Percentiles rank a stretch among this genome's conserved stretches.
These are phyloP conservation scores for Eragrostis tef DNA, from an alignment of 202 grass and related monocot genomes.

Conservation along the genomic window DNA sequence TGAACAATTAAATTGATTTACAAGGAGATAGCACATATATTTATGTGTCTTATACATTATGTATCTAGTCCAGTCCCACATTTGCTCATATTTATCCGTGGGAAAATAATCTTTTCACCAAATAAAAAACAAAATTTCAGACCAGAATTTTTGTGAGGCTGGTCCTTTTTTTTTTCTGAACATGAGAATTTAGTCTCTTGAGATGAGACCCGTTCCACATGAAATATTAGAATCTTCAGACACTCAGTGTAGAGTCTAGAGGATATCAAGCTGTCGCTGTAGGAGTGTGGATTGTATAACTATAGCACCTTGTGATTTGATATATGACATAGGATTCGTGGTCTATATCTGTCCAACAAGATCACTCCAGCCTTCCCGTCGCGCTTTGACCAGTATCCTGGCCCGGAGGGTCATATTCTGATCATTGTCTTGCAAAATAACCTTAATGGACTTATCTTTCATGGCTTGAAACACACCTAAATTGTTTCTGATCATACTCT, in stretches of 20 bases:
- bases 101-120: neutral
- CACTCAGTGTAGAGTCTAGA: neutral
- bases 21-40: neutral
- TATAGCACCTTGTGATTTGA: constrained; percentile 3
- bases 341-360: constrained; percentile 15
- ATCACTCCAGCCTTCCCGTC: constrained; percentile 2
- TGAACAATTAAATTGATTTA: neutral
- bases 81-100: neutral
- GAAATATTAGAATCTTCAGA: neutral
- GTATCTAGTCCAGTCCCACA: constrained; percentile 4
- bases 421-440: constrained; percentile 24
- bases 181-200: neutral
- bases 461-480: constrained; percentile 4
- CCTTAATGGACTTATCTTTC: constrained; percentile 4
- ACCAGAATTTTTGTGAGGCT: neutral
- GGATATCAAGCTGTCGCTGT: constrained; percentile 1
- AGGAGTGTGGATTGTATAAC: neutral
- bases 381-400: neutral
- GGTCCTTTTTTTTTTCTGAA: neutral
- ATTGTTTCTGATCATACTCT: neutral
- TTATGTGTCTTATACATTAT: constrained; percentile 1
- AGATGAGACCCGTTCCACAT: neutral
- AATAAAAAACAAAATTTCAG: neutral
- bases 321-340: neutral
- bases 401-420: constrained; percentile 1